A percentile compares a stretch with the other conserved stretches of the same genome.
These are phyloP conservation scores for Candida suzukii DNA, from an alignment of 805 yeast genomes.

Conservation along the genomic window DNA sequence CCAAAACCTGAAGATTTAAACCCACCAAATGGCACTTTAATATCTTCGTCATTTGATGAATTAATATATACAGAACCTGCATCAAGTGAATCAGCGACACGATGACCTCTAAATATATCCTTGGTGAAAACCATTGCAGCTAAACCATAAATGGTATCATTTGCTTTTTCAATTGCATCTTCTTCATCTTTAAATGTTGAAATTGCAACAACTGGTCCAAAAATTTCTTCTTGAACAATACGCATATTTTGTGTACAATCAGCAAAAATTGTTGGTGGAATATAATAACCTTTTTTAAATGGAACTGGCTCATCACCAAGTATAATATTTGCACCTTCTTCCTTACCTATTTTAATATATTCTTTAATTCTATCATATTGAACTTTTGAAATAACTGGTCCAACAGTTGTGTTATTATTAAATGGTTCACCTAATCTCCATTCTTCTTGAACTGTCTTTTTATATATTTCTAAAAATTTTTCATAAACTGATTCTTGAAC, in stretches of 20 bases:
- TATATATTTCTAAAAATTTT: conserved; percentile 38
- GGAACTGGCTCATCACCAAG: conserved; percentile 36
- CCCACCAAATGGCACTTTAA: conserved; percentile 74
- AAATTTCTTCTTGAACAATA: conserved; percentile 74
- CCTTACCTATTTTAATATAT: conserved; percentile 38
- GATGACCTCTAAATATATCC: conserved; percentile 60
- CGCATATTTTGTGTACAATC: conserved; percentile 60
- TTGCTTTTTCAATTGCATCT: conserved; percentile 65
- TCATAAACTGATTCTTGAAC: conserved; percentile 52
- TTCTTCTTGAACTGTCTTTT: conserved; percentile 35
- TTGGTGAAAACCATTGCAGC: conserved; percentile 77
- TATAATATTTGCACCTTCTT: conserved; percentile 41
- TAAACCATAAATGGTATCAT: conserved; percentile 68
- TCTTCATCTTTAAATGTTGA: conserved; percentile 59
- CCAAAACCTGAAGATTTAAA: conserved; percentile 76
- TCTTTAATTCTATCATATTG: conserved; percentile 47
- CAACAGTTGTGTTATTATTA: conserved; percentile 39
- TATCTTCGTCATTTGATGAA: conserved; percentile 58
- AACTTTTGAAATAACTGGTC: conserved; percentile 53
- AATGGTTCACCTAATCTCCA: conserved; percentile 56
- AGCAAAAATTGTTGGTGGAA: conserved; percentile 71
- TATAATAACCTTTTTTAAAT: conserved; percentile 52
- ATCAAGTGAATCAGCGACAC: conserved; percentile 50
- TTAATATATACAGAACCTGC: conserved; percentile 70
- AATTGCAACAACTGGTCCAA: conserved; percentile 78